These are phyloP conservation scores for Tranzscheliella williamsii DNA, from an alignment of 1,284 basidiomycete genomes.

Conservation along the genomic window DNA sequence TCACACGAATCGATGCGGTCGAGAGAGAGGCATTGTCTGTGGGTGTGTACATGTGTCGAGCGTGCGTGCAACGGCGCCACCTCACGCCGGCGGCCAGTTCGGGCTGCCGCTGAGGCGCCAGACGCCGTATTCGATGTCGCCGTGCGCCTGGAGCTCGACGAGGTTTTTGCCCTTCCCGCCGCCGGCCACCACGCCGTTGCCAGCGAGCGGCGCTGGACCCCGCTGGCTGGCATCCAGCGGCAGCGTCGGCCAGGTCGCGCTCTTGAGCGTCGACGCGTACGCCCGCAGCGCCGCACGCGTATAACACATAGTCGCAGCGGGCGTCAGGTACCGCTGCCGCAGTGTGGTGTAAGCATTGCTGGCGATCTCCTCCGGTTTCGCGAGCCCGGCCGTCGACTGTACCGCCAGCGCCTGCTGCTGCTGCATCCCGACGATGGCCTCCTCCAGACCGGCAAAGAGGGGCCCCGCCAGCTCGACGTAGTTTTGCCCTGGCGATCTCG, in stretches of 20 bases:
- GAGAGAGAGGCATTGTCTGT: too few species aligned
- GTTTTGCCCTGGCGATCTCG: constrained; percentile 20
- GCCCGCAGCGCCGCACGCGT: constrained; percentile 26
- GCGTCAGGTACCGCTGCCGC: constrained; percentile 37
- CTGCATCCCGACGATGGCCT: constrained; percentile 12
- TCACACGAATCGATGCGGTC: too few species aligned
- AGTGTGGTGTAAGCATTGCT: constrained; percentile 32
- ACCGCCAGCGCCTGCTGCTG: not conserved
- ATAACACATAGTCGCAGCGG: constrained; percentile 44
- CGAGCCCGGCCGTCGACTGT: constrained; percentile 1
- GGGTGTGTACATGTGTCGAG: too few species aligned
- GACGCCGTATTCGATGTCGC: constrained; percentile 46
- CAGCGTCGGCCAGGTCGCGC: constrained; percentile 25
- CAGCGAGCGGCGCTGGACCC: constrained; percentile 6
- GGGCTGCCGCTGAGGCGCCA: constrained; percentile 34
- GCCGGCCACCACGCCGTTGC: constrained; percentile 25
- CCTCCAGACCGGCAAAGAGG: constrained; percentile 28
- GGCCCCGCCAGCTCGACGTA: constrained; percentile 30
- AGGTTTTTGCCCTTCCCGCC: constrained; percentile 36
- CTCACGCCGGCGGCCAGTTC: constrained; percentile 39
- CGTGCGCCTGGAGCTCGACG: constrained; percentile 15
- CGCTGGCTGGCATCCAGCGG: not conserved
- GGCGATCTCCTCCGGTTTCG: constrained; percentile 30
- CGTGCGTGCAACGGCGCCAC: too few species aligned
- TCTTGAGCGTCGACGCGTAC: constrained; percentile 17